Conservation (phyloP, 2,329 filamentous ascomycete genomes). For the Aspergillus flavus region DNA sequence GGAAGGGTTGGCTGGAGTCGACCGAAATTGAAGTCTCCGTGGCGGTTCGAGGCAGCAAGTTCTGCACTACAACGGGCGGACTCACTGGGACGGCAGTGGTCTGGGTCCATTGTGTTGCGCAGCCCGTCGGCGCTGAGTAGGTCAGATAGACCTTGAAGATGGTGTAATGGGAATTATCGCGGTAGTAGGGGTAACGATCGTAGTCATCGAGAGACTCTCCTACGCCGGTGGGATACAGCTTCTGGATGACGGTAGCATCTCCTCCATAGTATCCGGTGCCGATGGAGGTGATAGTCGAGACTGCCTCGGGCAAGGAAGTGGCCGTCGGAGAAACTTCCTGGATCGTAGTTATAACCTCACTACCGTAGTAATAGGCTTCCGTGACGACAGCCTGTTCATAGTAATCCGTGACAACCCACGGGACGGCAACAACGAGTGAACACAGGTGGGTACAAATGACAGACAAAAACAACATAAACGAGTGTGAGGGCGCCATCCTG, state of each 20-base stretch:
- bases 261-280: constrained; percentile 14
- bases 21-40: constrained; percentile 25
- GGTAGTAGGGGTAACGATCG: constrained; percentile 2
- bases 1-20: constrained; percentile 26
- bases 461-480: constrained; percentile 26
- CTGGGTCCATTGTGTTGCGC: constrained; percentile 31
- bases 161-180: constrained; percentile 16
- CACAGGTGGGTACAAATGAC: constrained; percentile 20
- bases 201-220: constrained; percentile 14
- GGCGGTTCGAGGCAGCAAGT: constrained; percentile 25
- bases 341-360: constrained; percentile 18
- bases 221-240: constrained; percentile 31
- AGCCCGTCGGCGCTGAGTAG: constrained; percentile 31
- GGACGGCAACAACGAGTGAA: constrained; percentile 26
- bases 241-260: constrained; percentile 28
- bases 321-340: constrained; percentile 26
- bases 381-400: constrained; percentile 25
- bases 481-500: constrained; percentile 27
- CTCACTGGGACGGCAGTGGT: constrained; percentile 25
- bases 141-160: constrained; percentile 31
- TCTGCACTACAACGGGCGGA: constrained; percentile 19
- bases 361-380: constrained; percentile 11
- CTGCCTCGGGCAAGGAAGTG: constrained; percentile 24
- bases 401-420: constrained; percentile 35
- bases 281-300: constrained; percentile 29